Conservation (phyloP, 345 rosid genomes). For the Viola odorata region DNA sequence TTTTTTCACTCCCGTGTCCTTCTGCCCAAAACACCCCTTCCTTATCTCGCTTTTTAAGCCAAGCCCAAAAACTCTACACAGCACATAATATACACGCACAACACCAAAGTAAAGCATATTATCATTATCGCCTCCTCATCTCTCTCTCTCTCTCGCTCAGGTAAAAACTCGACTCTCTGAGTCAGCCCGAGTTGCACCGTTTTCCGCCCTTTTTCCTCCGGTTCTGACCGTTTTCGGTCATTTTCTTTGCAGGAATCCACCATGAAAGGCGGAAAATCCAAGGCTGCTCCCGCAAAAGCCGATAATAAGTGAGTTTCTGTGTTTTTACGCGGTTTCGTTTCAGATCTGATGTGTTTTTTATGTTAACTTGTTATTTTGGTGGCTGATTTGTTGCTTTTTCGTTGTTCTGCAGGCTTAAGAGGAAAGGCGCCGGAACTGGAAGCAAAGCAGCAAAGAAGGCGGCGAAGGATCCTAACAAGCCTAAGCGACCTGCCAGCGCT, state of each 20-base stretch:
- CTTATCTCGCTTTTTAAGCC: background rate
- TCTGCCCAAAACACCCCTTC: background rate
- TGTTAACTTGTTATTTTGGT: background rate
- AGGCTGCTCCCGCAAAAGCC: conserved; percentile 29
- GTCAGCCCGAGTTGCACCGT: conserved; percentile 21
- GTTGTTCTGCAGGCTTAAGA: conserved; percentile 44
- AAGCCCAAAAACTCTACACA: background rate
- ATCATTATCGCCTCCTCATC: background rate
- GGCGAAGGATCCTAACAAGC: conserved; percentile 80
- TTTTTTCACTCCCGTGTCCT: conserved; percentile 13
- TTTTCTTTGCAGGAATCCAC: conserved; percentile 32
- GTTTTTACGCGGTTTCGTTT: background rate
- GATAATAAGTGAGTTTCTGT: conserved; percentile 36
- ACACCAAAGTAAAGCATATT: background rate
- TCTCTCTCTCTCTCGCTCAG: conserved; percentile 10
- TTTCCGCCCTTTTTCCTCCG: background rate
- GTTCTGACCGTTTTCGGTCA: conserved; percentile 20
- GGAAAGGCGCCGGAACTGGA: conserved; percentile 31
- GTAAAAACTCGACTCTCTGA: conserved; percentile 23
- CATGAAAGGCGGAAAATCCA: conserved; percentile 64
- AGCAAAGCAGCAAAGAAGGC: conserved; percentile 51
- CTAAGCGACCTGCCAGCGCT: conserved; percentile 82
- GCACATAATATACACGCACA: background rate
- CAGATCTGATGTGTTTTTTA: conserved; percentile 18
- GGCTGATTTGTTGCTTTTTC: background rate